Evolutionary conservation across 108 stramenopile genomes (phyloP).

Genomic region (Skeletonema grethae): DNA sequence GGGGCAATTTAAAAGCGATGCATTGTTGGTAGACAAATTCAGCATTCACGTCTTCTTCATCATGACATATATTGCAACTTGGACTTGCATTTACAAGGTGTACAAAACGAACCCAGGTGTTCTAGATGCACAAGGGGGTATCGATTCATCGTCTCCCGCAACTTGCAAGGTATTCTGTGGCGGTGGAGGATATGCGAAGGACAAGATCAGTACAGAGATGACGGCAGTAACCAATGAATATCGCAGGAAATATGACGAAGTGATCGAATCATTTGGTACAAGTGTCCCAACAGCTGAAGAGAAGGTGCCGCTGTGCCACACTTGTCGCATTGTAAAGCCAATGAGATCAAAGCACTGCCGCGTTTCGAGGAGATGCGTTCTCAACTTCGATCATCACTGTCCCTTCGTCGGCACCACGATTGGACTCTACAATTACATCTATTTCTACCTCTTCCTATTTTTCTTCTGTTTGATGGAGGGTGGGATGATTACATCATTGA

Average conservation of each 20-base stretch:
- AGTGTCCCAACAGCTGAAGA: slow-evolving; percentile 40
- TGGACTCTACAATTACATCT: slow-evolving; percentile 94
- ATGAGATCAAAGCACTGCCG: slow-evolving; percentile 95
- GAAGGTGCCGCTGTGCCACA: slow-evolving; percentile 85
- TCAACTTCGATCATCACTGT: slow-evolving; percentile 98
- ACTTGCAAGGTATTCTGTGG: slow-evolving; percentile 24
- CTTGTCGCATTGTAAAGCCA: slow-evolving; percentile 93
- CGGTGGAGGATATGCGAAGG: slow-evolving; percentile 33
- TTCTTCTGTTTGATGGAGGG: slow-evolving; percentile 59
- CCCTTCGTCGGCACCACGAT: slow-evolving; percentile 96
- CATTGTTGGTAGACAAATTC: slow-evolving; percentile 63
- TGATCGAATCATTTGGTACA: slow-evolving; percentile 73
- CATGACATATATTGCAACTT: slow-evolving; percentile 48
- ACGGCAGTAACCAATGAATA: slow-evolving; percentile 50
- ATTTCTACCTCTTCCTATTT: slow-evolving; percentile 86
- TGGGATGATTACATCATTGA: too few species aligned
- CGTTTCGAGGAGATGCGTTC: slow-evolving; percentile 84
- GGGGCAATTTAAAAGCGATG: slow-evolving; percentile 27
- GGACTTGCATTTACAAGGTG: slow-evolving; percentile 65
- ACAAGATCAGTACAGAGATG: slow-evolving; percentile 51
- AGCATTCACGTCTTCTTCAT: slow-evolving; percentile 62
- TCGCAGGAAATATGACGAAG: slow-evolving; percentile 74
- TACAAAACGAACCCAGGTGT: slow-evolving; percentile 77
- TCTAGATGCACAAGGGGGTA: slow-evolving; percentile 39
- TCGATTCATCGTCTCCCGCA: slow-evolving; percentile 24